Evolutionary conservation across 2,329 filamentous ascomycete species (phyloP).

Genomic region (Westerdykella sp.): DNA sequence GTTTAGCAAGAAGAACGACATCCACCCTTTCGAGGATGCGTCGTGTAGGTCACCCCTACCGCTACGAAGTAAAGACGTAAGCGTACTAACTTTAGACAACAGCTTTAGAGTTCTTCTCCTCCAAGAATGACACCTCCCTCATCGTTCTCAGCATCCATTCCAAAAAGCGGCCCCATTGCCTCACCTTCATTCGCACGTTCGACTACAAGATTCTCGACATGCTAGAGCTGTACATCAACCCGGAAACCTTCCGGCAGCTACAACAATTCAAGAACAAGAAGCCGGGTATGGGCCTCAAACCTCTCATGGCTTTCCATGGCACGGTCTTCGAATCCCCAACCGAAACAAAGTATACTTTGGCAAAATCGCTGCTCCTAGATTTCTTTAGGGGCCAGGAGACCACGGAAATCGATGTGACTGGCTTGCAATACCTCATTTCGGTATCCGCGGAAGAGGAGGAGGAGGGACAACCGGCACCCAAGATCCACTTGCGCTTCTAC

Average conservation of each 20-base stretch:
- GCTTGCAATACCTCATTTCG: constrained; percentile 82
- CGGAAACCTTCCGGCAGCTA: constrained; percentile 62
- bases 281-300: constrained; percentile 71
- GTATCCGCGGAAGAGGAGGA: constrained; percentile 62
- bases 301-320: constrained; percentile 86
- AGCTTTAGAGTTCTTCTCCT: constrained; percentile 84
- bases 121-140: constrained; percentile 89
- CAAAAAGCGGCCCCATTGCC: constrained; percentile 91
- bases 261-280: constrained; percentile 64
- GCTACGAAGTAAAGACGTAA: neutral
- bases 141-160: constrained; percentile 77
- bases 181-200: constrained; percentile 80
- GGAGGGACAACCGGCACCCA: constrained; percentile 39
- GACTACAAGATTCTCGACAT: constrained; percentile 87
- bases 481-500: constrained; percentile 69
- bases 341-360: constrained; percentile 70
- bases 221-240: constrained; percentile 81
- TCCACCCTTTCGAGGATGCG: constrained; percentile 90
- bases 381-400: constrained; percentile 81
- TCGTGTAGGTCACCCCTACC: constrained; percentile 41
- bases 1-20: constrained; percentile 94
- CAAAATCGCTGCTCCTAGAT: constrained; percentile 82
- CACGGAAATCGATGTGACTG: constrained; percentile 86
- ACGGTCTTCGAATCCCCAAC: constrained; percentile 80
- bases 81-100: neutral